Evolutionary conservation across 306 rosid species (phyloP).

Genomic region (Abrus pulchellus): DNA sequence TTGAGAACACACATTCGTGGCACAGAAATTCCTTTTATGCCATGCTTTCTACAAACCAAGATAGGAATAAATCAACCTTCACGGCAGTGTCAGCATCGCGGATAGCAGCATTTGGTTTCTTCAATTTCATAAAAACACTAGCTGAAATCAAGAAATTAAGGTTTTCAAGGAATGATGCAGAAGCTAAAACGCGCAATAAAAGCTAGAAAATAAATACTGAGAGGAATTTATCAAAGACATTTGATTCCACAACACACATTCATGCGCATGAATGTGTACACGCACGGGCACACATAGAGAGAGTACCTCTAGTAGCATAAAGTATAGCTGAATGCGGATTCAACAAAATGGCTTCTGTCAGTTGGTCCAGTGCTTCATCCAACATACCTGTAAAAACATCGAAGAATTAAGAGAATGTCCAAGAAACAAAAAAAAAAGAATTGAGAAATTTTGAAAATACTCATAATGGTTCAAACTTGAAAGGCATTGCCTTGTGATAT

Average conservation of each 20-base stretch:
- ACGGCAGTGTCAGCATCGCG: slow-evolving; percentile 86
- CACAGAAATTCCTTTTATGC: not conserved
- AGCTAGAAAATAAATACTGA: not conserved
- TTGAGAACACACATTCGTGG: slow-evolving; percentile 8
- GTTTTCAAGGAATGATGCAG: slow-evolving; percentile 38
- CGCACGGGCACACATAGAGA: too few relatives aligned
- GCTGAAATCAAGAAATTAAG: slow-evolving; percentile 63
- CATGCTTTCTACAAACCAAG: slow-evolving; percentile 25
- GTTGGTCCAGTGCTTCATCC: slow-evolving; percentile 75
- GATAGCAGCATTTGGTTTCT: slow-evolving; percentile 89
- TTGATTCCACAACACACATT: not conserved
- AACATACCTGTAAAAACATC: slow-evolving; percentile 61
- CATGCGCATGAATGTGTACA: not conserved
- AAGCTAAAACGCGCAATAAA: slow-evolving; percentile 28
- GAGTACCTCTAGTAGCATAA: slow-evolving; percentile 82
- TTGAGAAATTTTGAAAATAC: slow-evolving; percentile 23
- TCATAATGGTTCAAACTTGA: not conserved
- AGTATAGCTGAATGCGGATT: slow-evolving; percentile 84
- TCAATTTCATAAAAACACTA: slow-evolving; percentile 67
- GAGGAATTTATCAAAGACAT: slow-evolving; percentile 1
- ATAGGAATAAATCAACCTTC: slow-evolving; percentile 56
- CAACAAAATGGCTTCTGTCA: slow-evolving; percentile 80
- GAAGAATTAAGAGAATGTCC: not conserved
- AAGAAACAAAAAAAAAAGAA: not conserved
- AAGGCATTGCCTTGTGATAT: slow-evolving; percentile 64